These are phyloP conservation scores for Daedaleopsis nitida DNA, from an alignment of 768 basidiomycete species.

Conservation along the genomic window DNA sequence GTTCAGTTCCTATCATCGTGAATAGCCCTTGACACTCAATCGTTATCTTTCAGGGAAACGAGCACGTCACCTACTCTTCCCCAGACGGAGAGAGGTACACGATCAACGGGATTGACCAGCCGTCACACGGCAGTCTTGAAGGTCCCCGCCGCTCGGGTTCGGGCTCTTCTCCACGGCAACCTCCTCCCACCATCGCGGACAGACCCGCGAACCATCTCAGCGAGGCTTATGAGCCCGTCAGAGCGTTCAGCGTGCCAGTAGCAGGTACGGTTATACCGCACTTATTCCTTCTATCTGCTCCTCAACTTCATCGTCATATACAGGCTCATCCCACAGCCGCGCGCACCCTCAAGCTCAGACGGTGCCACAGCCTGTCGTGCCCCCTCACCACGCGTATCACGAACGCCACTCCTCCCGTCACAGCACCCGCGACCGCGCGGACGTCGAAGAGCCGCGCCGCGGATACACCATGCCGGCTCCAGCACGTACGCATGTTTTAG, in stretches of 20 bases:
- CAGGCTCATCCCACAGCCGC: not conserved
- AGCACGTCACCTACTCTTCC: conserved; percentile 65
- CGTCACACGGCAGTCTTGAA: conserved; percentile 6
- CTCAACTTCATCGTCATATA: not conserved
- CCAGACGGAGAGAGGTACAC: conserved; percentile 69
- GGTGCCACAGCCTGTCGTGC: not conserved
- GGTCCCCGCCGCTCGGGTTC: conserved; percentile 7
- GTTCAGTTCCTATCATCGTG: too few species aligned
- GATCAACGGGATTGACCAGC: conserved; percentile 65
- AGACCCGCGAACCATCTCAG: conserved; percentile 6
- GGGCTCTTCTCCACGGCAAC: not conserved
- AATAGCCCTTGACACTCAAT: conserved; percentile 5
- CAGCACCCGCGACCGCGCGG: conserved; percentile 3
- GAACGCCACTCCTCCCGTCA: conserved; percentile 2
- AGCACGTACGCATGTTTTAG: not conserved
- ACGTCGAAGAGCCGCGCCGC: conserved; percentile 11
- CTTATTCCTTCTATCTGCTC: not conserved
- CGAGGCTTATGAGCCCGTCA: not conserved
- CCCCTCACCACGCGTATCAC: too few species aligned
- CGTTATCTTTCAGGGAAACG: conserved; percentile 58
- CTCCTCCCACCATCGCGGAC: conserved; percentile 9
- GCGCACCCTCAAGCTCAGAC: not conserved
- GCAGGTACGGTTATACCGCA: not conserved
- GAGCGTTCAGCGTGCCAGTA: conserved; percentile 13
- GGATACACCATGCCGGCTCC: conserved; percentile 1